phyloP scores from a whole-genome alignment of 192 early-diverging fungal species.

The Lobosporangium transversale region DNA sequence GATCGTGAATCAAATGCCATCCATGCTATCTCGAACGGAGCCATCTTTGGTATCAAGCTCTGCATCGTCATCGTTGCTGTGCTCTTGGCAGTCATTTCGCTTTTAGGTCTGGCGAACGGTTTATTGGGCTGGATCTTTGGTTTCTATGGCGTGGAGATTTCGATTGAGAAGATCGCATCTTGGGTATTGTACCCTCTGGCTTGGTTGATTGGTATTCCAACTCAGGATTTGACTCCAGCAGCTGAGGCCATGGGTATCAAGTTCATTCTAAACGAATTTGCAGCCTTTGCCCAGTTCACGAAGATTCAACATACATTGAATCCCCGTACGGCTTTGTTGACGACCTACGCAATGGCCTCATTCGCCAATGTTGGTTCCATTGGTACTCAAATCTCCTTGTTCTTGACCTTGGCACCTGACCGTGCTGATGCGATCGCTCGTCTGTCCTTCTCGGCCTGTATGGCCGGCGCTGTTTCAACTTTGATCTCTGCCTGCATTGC shows the following conservation, averaged over 20 bases:
- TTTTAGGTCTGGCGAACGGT: constrained; percentile 76
- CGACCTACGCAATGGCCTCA: constrained; percentile 84
- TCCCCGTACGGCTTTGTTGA: constrained; percentile 60
- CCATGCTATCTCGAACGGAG: constrained; percentile 86
- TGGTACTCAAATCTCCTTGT: constrained; percentile 81
- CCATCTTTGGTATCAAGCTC: constrained; percentile 83
- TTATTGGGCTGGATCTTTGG: constrained; percentile 76
- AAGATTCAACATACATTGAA: constrained; percentile 54
- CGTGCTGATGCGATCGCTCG: constrained; percentile 76
- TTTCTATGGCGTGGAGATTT: constrained; percentile 66
- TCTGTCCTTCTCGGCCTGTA: constrained; percentile 80
- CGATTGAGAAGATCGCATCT: constrained; percentile 77
- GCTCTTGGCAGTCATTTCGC: constrained; percentile 78
- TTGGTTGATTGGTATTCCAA: constrained; percentile 62
- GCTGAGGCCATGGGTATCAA: constrained; percentile 69
- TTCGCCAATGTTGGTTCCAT: constrained; percentile 89
- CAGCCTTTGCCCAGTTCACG: constrained; percentile 73
- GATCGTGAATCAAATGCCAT: constrained; percentile 79
- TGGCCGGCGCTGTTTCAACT: constrained; percentile 82
- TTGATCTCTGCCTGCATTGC: constrained; percentile 84
- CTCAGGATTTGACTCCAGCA: constrained; percentile 29
- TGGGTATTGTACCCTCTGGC: constrained; percentile 79
- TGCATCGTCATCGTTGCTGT: constrained; percentile 78
- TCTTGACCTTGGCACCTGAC: constrained; percentile 79
- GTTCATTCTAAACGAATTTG: constrained; percentile 90